Percentiles rank a stretch among this genome's conserved stretches.
phyloP scores from a whole-genome alignment of 345 rosid species.

The Eucalyptus polyanthemos region DNA sequence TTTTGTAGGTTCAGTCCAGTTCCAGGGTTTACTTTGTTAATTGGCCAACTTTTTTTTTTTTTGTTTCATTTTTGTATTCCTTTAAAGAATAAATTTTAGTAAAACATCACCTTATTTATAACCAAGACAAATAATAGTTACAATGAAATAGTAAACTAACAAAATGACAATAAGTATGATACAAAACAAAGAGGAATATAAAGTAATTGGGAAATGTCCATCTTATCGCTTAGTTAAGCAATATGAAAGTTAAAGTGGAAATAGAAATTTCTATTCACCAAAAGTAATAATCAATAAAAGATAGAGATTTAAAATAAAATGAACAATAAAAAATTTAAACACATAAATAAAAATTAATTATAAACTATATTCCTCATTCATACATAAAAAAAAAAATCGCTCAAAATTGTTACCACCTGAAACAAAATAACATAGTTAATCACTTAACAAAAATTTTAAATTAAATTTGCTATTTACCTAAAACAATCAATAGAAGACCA shows the following conservation, averaged over 20 bases:
- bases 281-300: background rate
- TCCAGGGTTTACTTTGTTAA: rapidly evolving
- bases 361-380: background rate
- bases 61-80: background rate
- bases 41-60: rapidly evolving
- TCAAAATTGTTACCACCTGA: background rate
- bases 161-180: background rate
- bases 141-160: background rate
- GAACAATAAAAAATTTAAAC: background rate
- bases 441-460: background rate
- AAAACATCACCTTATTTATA: background rate
- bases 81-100: background rate
- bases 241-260: background rate
- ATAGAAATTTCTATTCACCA: background rate
- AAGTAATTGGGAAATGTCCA: background rate
- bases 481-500: background rate
- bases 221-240: background rate
- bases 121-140: background rate
- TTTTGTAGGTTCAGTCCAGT: rapidly evolving
- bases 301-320: background rate
- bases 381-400: background rate
- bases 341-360: background rate
- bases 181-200: background rate
- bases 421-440: background rate
- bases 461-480: background rate